Percentiles rank a stretch among this genome's conserved stretches.
Evolutionary conservation across 257 asterid genomes (phyloP).

Genomic region (Leptodermis oblonga): DNA sequence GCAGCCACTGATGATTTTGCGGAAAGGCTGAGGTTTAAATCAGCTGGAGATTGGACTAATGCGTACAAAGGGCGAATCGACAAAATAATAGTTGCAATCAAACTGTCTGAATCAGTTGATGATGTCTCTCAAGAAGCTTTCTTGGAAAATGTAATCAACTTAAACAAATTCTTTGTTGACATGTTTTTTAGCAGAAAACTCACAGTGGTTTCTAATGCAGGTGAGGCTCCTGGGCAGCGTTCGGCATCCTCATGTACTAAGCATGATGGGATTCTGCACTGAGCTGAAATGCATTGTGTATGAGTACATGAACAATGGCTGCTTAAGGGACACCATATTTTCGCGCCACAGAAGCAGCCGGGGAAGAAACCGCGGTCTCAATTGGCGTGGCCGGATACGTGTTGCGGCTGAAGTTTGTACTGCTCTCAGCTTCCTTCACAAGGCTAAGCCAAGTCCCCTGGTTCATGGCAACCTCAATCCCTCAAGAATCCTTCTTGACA

Average conservation of each 20-base stretch:
- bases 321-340: conserved; percentile 51
- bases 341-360: conserved; percentile 27
- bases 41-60: conserved; percentile 35
- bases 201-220: conserved; percentile 27
- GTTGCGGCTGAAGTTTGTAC: conserved; percentile 58
- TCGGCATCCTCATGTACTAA: conserved; percentile 53
- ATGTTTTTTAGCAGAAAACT: not conserved
- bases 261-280: conserved; percentile 60
- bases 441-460: conserved; percentile 46
- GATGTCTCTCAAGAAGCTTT: conserved; percentile 32
- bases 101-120: conserved; percentile 25
- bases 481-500: conserved; percentile 56
- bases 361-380: conserved; percentile 31
- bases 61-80: conserved; percentile 47
- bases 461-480: conserved; percentile 57
- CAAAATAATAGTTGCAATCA: conserved; percentile 47
- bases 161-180: not conserved
- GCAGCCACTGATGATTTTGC: conserved; percentile 61
- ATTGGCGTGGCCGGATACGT: conserved; percentile 50
- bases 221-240: conserved; percentile 42
- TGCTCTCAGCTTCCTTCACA: conserved; percentile 57
- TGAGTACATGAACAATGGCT: conserved; percentile 56
- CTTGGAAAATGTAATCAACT: conserved; percentile 33
- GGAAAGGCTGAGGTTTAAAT: conserved; percentile 42
- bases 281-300: conserved; percentile 51